A percentile compares a stretch with the other conserved stretches of the same genome.
phyloP scores from a whole-genome alignment of 2,329 filamentous ascomycete genomes.

The Talaromyces sp. region DNA sequence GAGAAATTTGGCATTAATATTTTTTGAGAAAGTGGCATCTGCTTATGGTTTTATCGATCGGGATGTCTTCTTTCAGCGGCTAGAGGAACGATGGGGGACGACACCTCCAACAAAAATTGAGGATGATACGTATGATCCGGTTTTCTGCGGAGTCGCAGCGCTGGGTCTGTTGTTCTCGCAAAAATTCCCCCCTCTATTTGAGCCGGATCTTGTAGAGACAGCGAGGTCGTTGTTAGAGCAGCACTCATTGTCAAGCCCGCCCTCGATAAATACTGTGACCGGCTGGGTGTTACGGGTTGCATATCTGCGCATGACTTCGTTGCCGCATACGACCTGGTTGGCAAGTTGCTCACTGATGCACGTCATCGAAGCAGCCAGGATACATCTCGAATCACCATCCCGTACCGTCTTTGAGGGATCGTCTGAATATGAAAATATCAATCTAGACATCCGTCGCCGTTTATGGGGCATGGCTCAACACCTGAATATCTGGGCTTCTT shows the following conservation, averaged over 20 bases:
- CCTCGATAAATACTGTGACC: conserved; percentile 31
- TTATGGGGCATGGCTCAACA: conserved; percentile 54
- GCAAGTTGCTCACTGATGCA: conserved; percentile 41
- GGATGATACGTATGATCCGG: conserved; percentile 42
- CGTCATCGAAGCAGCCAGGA: conserved; percentile 52
- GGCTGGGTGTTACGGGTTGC: conserved; percentile 54
- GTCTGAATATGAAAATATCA: conserved; percentile 8
- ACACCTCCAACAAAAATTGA: conserved; percentile 23
- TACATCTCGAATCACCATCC: conserved; percentile 30
- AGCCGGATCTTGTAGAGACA: conserved; percentile 47
- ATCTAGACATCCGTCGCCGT: conserved; percentile 41
- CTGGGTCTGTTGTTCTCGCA: conserved; percentile 54
- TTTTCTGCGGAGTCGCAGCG: conserved; percentile 56
- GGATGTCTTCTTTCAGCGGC: conserved; percentile 25
- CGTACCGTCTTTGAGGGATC: conserved; percentile 14
- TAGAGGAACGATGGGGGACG: conserved; percentile 30
- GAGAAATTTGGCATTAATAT: conserved; percentile 45
- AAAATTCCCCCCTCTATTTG: conserved; percentile 39
- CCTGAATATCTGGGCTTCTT: conserved; percentile 59
- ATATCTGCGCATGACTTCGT: conserved; percentile 53
- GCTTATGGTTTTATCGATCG: conserved; percentile 51
- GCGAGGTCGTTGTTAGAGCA: conserved; percentile 49
- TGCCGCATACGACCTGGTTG: conserved; percentile 48
- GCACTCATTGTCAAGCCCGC: conserved; percentile 26
- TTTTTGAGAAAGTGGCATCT: conserved; percentile 53